Conservation (phyloP, 805 yeast genomes). For the Saccharomycopsis selenospora region DNA sequence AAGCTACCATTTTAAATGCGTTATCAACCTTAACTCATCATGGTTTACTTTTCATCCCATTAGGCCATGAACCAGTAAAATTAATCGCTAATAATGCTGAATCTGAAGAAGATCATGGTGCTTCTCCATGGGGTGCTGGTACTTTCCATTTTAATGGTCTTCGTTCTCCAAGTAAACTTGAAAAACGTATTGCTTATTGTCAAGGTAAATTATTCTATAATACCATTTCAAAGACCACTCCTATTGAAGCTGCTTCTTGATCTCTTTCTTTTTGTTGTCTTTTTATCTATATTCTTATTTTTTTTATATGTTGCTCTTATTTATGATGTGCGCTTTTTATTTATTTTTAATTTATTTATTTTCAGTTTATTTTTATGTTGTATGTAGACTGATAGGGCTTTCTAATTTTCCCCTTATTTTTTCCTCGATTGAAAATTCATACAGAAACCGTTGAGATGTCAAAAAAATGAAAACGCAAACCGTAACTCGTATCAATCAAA, state of each 20-base stretch:
- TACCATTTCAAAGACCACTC: slow-evolving; percentile 28
- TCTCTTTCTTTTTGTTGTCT: slow-evolving; percentile 23
- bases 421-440: no score
- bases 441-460: no score
- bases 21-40: slow-evolving; percentile 55
- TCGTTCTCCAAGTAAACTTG: slow-evolving; percentile 48
- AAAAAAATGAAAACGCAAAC: no score
- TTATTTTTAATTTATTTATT: no score
- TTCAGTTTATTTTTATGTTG: no score
- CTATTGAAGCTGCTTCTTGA: no score
- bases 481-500: no score
- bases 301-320: slow-evolving; percentile 21
- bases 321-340: no score
- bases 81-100: slow-evolving; percentile 27
- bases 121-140: slow-evolving; percentile 70
- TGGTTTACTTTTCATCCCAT: slow-evolving; percentile 60
- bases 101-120: slow-evolving; percentile 56
- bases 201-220: slow-evolving; percentile 54
- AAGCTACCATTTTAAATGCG: slow-evolving; percentile 47
- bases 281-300: no score
- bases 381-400: no score
- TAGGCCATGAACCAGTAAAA: slow-evolving; percentile 46
- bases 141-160: slow-evolving; percentile 57
- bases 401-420: no score
- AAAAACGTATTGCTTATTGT: slow-evolving; percentile 44